Evolutionary conservation across 768 basidiomycete genomes (phyloP).

Genomic region (Tremella yokohamensis): DNA sequence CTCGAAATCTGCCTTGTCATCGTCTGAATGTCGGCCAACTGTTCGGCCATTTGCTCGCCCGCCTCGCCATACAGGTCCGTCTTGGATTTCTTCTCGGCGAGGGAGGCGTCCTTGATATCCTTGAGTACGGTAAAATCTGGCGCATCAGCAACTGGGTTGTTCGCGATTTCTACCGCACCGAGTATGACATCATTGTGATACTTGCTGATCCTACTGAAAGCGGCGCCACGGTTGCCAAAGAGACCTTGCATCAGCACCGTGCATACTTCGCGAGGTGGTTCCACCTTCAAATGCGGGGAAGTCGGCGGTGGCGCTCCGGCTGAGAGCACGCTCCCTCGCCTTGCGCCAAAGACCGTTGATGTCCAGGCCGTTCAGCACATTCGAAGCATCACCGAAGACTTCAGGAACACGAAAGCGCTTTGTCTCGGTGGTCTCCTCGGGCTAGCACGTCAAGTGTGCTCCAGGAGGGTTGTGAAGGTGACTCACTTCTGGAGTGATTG

Average conservation of each 20-base stretch:
- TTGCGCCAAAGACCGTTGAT: background rate
- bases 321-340: background rate
- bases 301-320: background rate
- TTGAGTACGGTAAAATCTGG: background rate
- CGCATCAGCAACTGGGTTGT: background rate
- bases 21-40: slow-evolving; percentile 3
- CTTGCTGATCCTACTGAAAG: background rate
- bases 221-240: background rate
- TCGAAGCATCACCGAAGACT: background rate
- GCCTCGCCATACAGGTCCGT: slow-evolving; percentile 2
- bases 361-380: background rate
- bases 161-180: background rate
- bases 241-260: background rate
- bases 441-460: background rate
- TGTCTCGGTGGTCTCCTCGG: background rate
- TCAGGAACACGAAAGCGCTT: background rate
- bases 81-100: background rate
- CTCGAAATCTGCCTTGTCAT: background rate
- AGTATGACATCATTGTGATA: background rate
- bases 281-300: background rate
- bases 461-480: background rate
- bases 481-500: background rate
- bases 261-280: background rate
- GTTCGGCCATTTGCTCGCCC: background rate
- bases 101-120: slow-evolving; percentile 3